Evolutionary conservation across 1,139 yeast species (phyloP).

Genomic region (Kluyveromyces sp.): DNA sequence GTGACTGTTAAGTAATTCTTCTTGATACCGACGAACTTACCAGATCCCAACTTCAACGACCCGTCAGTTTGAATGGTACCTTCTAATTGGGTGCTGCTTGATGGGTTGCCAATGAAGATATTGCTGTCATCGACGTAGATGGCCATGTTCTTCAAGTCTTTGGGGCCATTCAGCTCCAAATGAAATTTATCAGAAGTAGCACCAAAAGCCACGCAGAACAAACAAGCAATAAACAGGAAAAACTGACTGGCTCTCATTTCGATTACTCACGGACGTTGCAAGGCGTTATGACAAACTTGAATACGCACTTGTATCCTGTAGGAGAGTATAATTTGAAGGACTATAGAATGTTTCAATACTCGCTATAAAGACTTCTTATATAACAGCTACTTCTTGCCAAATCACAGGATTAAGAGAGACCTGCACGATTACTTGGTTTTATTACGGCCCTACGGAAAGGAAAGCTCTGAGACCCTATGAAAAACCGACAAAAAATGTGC

Average conservation of each 20-base stretch:
- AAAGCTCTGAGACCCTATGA: neutral
- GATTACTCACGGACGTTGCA: neutral
- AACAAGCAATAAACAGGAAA: neutral
- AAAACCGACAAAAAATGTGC: neutral
- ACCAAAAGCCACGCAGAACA: neutral
- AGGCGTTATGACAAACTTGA: neutral
- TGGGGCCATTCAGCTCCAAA: neutral
- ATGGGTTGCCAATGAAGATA: neutral
- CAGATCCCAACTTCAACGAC: conserved; percentile 1
- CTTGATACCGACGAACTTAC: conserved; percentile 1
- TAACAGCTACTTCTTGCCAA: no score
- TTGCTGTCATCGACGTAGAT: neutral
- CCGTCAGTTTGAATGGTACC: conserved; percentile 4
- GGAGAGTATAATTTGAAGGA: no score
- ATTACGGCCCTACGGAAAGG: neutral
- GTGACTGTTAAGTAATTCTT: conserved; percentile 1
- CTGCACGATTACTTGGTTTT: neutral
- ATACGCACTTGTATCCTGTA: neutral
- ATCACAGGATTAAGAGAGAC: no score
- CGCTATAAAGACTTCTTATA: no score
- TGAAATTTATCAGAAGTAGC: conserved; percentile 1
- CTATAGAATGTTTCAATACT: no score
- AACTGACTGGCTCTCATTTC: neutral
- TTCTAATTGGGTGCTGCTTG: neutral
- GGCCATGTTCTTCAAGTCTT: neutral